Evolutionary conservation across 257 asterid species (phyloP).

Genomic region (Euphrasia confusa): DNA sequence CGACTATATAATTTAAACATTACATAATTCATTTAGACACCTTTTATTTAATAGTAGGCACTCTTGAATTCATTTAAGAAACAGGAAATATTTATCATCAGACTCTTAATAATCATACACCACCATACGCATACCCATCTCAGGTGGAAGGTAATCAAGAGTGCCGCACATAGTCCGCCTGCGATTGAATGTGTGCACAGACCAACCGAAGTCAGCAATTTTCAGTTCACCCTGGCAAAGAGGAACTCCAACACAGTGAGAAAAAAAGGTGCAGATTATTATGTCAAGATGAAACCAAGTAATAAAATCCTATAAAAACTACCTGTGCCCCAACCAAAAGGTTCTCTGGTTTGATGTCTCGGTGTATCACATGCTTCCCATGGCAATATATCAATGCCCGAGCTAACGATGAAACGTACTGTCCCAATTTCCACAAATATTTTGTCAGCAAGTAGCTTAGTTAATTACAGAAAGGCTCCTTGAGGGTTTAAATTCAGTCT

Average conservation of each 20-base stretch:
- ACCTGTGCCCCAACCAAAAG: slow-evolving; percentile 95
- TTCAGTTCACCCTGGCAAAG: slow-evolving; percentile 81
- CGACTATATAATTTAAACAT: slow-evolving; percentile 42
- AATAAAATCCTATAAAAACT: neutral
- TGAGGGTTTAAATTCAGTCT: no score
- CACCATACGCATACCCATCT: slow-evolving; percentile 68
- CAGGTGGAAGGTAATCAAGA: slow-evolving; percentile 96
- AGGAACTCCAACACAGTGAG: slow-evolving; percentile 20
- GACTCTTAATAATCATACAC: neutral
- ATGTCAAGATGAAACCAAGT: neutral
- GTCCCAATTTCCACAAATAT: slow-evolving; percentile 17
- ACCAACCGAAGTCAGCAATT: slow-evolving; percentile 98
- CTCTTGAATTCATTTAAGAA: neutral
- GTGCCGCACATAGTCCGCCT: slow-evolving; percentile 98
- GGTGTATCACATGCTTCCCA: slow-evolving; percentile 94
- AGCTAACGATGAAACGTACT: slow-evolving; percentile 93
- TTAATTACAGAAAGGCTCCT: no score
- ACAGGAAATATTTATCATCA: neutral
- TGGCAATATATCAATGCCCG: slow-evolving; percentile 94
- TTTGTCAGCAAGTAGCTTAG: no score
- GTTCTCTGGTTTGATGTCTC: slow-evolving; percentile 98
- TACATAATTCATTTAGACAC: neutral
- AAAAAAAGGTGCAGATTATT: neutral
- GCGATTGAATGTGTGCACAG: slow-evolving; percentile 94
- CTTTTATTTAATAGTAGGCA: neutral